A percentile compares a stretch with the other conserved stretches of the same genome.
phyloP scores from a whole-genome alignment of 768 basidiomycete species.

The Tulasnella sp. region DNA sequence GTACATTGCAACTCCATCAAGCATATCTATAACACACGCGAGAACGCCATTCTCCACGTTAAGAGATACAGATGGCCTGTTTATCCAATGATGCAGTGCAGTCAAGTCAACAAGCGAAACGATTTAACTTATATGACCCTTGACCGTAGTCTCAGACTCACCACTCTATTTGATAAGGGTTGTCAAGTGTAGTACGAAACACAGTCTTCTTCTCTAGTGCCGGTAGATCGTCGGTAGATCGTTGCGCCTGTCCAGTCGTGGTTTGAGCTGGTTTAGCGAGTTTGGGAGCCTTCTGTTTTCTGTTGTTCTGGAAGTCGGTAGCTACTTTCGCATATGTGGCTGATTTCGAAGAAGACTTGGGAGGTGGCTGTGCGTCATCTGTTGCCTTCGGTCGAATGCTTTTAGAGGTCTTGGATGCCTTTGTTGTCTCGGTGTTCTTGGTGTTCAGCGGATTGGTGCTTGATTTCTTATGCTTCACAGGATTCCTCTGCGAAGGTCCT shows the following conservation, averaged over 20 bases:
- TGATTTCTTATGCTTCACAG: no score
- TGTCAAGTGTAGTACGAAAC: slow-evolving; percentile 62
- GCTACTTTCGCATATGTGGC: no score
- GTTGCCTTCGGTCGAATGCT: no score
- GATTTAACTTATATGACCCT: neutral
- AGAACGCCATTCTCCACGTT: slow-evolving; percentile 55
- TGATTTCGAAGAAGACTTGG: no score
- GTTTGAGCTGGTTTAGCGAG: neutral
- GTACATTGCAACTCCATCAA: slow-evolving; percentile 33
- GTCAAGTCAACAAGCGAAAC: neutral
- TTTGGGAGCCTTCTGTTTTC: neutral
- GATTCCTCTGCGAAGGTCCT: no score
- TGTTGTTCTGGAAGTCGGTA: neutral
- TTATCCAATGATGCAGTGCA: neutral
- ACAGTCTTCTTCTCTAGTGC: slow-evolving; percentile 47
- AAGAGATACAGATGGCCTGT: slow-evolving; percentile 52
- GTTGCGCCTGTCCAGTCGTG: neutral
- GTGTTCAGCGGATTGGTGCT: no score
- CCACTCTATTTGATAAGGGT: slow-evolving; percentile 63
- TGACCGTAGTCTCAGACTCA: slow-evolving; percentile 27
- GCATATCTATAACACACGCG: slow-evolving; percentile 37
- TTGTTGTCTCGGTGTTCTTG: no score
- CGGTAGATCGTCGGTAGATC: neutral
- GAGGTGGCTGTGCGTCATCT: no score
- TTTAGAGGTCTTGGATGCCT: no score